Conservation (phyloP, 495 filamentous ascomycete species). For the Aspergillus carlsbadensis region DNA sequence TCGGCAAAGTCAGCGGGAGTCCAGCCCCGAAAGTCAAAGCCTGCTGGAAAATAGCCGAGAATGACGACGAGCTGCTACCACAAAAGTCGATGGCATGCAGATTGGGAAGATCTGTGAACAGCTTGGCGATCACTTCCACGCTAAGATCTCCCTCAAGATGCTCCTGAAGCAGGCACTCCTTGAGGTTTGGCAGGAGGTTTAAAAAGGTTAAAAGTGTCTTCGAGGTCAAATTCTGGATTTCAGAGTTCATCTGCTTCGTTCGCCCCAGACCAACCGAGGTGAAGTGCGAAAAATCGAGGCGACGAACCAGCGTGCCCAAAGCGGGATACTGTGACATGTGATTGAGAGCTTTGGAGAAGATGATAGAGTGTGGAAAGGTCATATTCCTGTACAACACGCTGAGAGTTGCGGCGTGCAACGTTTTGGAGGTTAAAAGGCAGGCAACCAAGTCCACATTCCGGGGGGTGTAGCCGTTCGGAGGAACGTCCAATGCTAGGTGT, state of each 20-base stretch:
- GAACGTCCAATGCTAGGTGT: conserved; percentile 70
- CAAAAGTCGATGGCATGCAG: conserved; percentile 76
- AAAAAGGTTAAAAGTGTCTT: conserved; percentile 74
- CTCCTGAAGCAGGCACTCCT: conserved; percentile 81
- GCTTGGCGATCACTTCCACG: conserved; percentile 64
- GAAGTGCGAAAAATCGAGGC: conserved; percentile 86
- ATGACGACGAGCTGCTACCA: conserved; percentile 69
- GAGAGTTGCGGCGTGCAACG: conserved; percentile 73
- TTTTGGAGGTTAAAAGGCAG: conserved; percentile 72
- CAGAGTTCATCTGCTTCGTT: conserved; percentile 74
- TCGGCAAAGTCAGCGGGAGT: conserved; percentile 50
- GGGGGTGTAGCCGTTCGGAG: conserved; percentile 72
- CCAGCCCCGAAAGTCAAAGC: conserved; percentile 40
- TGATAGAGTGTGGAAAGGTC: conserved; percentile 82
- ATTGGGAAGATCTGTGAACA: conserved; percentile 66
- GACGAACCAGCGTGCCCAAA: conserved; percentile 74
- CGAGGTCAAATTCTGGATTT: conserved; percentile 79
- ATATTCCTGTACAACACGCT: conserved; percentile 78
- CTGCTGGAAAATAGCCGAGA: conserved; percentile 61
- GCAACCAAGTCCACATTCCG: conserved; percentile 82
- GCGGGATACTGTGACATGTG: conserved; percentile 68
- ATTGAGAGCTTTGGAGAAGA: conserved; percentile 80
- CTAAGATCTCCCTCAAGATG: conserved; percentile 79
- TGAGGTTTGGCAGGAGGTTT: conserved; percentile 71
- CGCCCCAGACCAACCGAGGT: conserved; percentile 79